Evolutionary conservation across 2,329 filamentous ascomycete species (phyloP).

Genomic region (Stemphylium lycopersici): DNA sequence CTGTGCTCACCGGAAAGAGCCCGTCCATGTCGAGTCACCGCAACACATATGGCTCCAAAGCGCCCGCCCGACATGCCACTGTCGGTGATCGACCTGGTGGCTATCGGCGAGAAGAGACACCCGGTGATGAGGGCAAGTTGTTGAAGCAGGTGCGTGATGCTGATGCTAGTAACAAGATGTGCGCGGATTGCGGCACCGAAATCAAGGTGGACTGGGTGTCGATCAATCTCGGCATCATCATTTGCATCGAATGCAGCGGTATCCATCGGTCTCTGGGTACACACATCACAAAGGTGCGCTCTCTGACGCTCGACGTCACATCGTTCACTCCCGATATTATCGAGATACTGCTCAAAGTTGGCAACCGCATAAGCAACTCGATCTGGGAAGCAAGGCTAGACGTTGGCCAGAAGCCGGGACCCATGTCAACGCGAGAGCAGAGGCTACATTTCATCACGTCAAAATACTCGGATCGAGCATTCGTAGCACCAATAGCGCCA

Average conservation of each 20-base stretch:
- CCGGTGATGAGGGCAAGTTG: conserved; percentile 83
- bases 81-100: conserved; percentile 81
- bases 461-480: conserved; percentile 88
- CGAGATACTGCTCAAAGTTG: conserved; percentile 87
- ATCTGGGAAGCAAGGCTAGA: conserved; percentile 92
- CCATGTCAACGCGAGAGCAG: conserved; percentile 84
- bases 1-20: conserved; percentile 90
- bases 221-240: conserved; percentile 92
- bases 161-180: conserved; percentile 91
- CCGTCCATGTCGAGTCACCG: conserved; percentile 70
- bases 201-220: conserved; percentile 98
- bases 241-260: conserved; percentile 97
- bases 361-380: conserved; percentile 95
- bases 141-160: conserved; percentile 86
- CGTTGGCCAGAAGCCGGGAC: conserved; percentile 70
- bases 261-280: conserved; percentile 96
- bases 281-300: conserved; percentile 96
- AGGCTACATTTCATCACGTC: conserved; percentile 92
- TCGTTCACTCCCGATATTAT: conserved; percentile 98
- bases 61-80: conserved; percentile 83
- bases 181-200: conserved; percentile 90
- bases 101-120: conserved; percentile 72
- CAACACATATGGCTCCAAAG: conserved; percentile 56
- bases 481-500: conserved; percentile 77
- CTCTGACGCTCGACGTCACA: conserved; percentile 90